A percentile compares a stretch with the other conserved stretches of the same genome.
phyloP scores from a whole-genome alignment of 345 rosid species.

The Euclidium syriacum region DNA sequence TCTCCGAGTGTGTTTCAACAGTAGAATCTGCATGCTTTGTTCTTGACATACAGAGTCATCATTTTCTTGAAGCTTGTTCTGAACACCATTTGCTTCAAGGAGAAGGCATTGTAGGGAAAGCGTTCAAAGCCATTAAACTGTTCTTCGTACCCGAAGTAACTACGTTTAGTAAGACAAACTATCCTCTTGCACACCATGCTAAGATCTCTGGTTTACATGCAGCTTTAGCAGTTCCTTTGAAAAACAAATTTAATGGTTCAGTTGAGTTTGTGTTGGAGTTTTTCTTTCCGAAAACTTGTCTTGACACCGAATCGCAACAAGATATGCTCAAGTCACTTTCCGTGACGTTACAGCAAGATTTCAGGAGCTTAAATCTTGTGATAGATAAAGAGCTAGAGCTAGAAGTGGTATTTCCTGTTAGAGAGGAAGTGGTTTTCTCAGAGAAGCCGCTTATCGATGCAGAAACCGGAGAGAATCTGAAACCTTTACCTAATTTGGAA shows the following conservation, averaged over 20 bases:
- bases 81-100: constrained; percentile 73
- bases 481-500: constrained; percentile 36
- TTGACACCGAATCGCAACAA: constrained; percentile 43
- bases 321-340: constrained; percentile 46
- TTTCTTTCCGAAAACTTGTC: constrained; percentile 70
- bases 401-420: constrained; percentile 36
- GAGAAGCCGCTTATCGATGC: constrained; percentile 13
- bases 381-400: constrained; percentile 56
- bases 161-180: constrained; percentile 61
- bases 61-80: constrained; percentile 72
- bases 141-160: constrained; percentile 65
- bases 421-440: constrained; percentile 33
- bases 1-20: constrained; percentile 58
- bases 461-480: constrained; percentile 16
- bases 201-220: constrained; percentile 64
- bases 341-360: constrained; percentile 42
- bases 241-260: constrained; percentile 37
- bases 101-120: constrained; percentile 85
- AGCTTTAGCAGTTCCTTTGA: constrained; percentile 75
- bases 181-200: constrained; percentile 91
- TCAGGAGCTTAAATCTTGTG: constrained; percentile 44
- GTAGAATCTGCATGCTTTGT: constrained; percentile 69
- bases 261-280: constrained; percentile 82
- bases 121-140: constrained; percentile 49
- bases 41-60: constrained; percentile 35